Conservation (phyloP, 257 asterid species). For the Capsicum baccatum region DNA sequence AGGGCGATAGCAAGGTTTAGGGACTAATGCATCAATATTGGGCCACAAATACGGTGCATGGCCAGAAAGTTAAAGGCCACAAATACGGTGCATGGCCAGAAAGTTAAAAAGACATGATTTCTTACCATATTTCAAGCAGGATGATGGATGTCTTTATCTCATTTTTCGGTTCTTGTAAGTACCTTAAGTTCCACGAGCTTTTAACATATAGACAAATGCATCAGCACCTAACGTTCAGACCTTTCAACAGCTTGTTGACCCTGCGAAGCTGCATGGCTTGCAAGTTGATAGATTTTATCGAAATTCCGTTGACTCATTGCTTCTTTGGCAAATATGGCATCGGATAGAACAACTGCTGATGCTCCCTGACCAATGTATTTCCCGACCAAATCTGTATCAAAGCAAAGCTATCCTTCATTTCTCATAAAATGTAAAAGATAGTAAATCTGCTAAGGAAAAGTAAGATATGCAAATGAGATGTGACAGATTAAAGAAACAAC, state of each 20-base stretch:
- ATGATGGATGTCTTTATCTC: background rate
- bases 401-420: constrained; percentile 1
- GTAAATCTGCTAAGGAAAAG: background rate
- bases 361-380: constrained; percentile 72
- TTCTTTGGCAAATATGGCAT: constrained; percentile 74
- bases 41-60: background rate
- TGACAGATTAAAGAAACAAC: background rate
- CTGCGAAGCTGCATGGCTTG: constrained; percentile 51
- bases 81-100: background rate
- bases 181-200: constrained; percentile 5
- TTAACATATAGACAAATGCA: background rate
- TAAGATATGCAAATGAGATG: background rate
- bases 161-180: background rate
- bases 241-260: constrained; percentile 58
- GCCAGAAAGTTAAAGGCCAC: background rate
- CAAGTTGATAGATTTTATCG: constrained; percentile 54
- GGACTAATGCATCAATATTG: background rate
- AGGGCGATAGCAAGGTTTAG: background rate
- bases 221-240: constrained; percentile 33
- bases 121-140: constrained; percentile 9
- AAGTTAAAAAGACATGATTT: background rate
- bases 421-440: background rate
- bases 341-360: constrained; percentile 75
- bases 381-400: constrained; percentile 56
- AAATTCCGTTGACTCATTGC: constrained; percentile 58